Base-by-base conservation (phyloP, 2,329 filamentous ascomycete genomes). In the Aspergillus sp. region DNA sequence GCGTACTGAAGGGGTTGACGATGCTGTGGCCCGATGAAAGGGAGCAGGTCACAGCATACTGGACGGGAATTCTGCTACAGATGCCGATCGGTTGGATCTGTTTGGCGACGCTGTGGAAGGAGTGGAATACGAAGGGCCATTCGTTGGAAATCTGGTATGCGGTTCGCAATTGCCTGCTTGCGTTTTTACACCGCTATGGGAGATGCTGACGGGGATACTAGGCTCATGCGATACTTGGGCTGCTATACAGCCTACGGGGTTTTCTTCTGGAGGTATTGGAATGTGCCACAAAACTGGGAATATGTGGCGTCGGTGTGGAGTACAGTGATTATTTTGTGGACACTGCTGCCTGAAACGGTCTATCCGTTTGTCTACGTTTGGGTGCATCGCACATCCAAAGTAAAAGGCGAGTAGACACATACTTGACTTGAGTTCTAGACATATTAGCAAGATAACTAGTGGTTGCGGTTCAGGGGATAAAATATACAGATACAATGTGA, bases 31-130 rank as follows among this genome's bases (percentile, higher is more conserved):
- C 66, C 0, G 66, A 68, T 42, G 66, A 68, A 7, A 63, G 64
- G 15, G 56, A 68, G 30, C 64, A 68, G 21, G 49, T 68, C 15
- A 68, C 66, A 3, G 66, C 66, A 11, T 68, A 66, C 36, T 68
- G 66, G 66, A 66, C 64, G 2, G 66, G 66, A 0, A 63, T 68
- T 30, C 50, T 65, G 2, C 47, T 68, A 3, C 66, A 68, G 23
- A 42, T 68, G 30, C 66, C 66, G n/a, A 63, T 66, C 30, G 64
- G 66, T 3, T 68, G 60, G 58, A 27, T 59, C 5, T 68, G 62
- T 25, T 36, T 65, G 39, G 60, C 60, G 36, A 49, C 41, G 11
- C 30, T 68, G 38, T 62, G 61, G 44, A 54, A 48, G 41, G 54
- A 65, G 19, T 44, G 58, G n/a, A 58, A 57, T 17, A 61, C 64